phyloP scores from a whole-genome alignment of 1,284 basidiomycete genomes.

The Paramarasmius palmivorus region DNA sequence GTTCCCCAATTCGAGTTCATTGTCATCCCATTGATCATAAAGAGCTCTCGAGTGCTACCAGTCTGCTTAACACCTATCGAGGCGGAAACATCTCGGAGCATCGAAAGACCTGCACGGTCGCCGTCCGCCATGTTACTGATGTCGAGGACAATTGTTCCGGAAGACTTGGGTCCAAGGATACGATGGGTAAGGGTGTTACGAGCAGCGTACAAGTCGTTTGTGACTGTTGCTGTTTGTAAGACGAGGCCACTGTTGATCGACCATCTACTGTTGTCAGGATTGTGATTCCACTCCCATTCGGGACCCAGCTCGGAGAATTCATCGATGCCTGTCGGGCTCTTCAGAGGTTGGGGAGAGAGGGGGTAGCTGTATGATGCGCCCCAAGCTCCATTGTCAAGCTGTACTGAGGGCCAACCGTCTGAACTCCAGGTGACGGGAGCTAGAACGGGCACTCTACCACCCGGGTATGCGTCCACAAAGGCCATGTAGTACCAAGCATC shows the following conservation, averaged over 20 bases:
- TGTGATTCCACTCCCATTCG: constrained; percentile 30
- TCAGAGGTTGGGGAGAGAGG: constrained; percentile 12
- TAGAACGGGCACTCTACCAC: constrained; percentile 19
- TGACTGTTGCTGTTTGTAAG: constrained; percentile 24
- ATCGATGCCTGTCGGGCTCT: constrained; percentile 19
- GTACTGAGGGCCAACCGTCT: constrained; percentile 19
- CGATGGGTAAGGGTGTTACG: constrained; percentile 29
- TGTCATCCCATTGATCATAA: constrained; percentile 21
- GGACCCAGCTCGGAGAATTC: constrained; percentile 21
- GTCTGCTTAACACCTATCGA: constrained; percentile 24
- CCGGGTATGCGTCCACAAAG: constrained; percentile 15
- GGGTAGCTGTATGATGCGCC: constrained; percentile 18
- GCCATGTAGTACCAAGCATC: too few relatives aligned
- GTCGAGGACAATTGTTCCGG: constrained; percentile 24
- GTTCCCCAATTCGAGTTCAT: constrained; percentile 24
- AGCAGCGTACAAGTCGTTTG: constrained; percentile 23
- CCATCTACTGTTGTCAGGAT: constrained; percentile 23
- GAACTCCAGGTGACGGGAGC: constrained; percentile 21
- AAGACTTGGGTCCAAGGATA: constrained; percentile 24
- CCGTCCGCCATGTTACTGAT: constrained; percentile 22
- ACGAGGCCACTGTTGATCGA: constrained; percentile 22
- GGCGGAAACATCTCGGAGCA: constrained; percentile 24
- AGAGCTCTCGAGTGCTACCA: constrained; percentile 14
- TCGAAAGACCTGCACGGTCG: constrained; percentile 24
- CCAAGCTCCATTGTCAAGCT: constrained; percentile 18